phyloP scores from a whole-genome alignment of 306 rosid genomes.

The Trifolium subterraneum region DNA sequence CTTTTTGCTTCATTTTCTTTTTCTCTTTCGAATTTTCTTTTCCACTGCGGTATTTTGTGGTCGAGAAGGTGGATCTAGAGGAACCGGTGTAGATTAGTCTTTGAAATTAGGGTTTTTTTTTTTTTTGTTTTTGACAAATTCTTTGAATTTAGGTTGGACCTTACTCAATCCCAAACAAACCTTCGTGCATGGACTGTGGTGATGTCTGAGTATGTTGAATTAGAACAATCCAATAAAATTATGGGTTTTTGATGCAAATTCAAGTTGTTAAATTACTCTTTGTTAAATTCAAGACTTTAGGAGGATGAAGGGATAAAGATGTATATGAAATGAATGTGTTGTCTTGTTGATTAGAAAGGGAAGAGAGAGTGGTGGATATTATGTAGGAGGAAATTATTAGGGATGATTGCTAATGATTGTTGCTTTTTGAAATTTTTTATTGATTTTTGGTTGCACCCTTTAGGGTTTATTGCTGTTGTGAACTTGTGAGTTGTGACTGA shows the following conservation, averaged over 20 bases:
- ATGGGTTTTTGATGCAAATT: not conserved
- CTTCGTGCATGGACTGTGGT: no score
- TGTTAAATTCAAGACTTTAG: not conserved
- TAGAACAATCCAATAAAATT: not conserved
- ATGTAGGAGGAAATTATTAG: not conserved
- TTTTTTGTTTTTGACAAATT: not conserved
- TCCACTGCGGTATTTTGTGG: not conserved
- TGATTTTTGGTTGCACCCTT: not conserved
- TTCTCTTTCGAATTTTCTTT: not conserved
- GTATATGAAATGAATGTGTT: not conserved
- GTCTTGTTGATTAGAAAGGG: not conserved
- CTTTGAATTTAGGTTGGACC: not conserved
- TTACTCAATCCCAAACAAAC: not conserved
- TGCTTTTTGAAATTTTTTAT: no score
- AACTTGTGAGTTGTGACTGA: not conserved
- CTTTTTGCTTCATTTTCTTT: not conserved
- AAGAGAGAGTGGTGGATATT: not conserved
- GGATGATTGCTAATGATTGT: not conserved
- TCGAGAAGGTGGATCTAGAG: not conserved
- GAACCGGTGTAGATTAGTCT: no score
- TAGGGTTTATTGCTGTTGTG: not conserved
- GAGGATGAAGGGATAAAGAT: not conserved
- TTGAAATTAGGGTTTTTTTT: not conserved
- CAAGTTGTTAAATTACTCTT: no score
- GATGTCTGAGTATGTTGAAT: no score